phyloP scores from a whole-genome alignment of 2,329 filamentous ascomycete species.

The Trichoderma sp. region DNA sequence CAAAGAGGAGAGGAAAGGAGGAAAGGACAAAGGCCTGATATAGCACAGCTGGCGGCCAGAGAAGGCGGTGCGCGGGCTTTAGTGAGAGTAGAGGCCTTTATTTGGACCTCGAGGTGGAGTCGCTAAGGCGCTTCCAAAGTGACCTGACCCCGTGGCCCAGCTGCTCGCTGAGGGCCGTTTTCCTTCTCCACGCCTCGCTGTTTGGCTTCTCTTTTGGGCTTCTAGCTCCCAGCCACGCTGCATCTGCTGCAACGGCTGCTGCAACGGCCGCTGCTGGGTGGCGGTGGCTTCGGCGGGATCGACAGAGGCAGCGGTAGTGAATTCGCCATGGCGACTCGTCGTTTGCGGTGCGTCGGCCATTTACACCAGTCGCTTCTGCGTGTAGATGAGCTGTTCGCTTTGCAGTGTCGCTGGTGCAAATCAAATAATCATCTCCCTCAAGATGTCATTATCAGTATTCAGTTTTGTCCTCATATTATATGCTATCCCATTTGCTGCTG shows the following conservation, averaged over 20 bases:
- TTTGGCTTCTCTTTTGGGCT: background rate
- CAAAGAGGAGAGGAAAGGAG: background rate
- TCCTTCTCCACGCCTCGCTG: background rate
- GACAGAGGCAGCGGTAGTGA: background rate
- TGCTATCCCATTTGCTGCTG: background rate
- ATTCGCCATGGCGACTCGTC: background rate
- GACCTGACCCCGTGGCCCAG: slow-evolving; percentile 12
- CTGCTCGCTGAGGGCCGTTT: background rate
- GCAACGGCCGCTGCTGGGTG: background rate
- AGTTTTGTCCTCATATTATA: too few relatives aligned
- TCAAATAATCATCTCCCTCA: background rate
- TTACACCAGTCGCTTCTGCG: background rate
- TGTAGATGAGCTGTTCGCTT: background rate
- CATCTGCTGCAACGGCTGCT: too few relatives aligned
- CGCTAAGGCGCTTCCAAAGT: slow-evolving; percentile 2
- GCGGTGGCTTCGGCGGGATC: background rate
- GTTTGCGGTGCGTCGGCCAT: background rate
- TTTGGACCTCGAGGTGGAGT: slow-evolving; percentile 27
- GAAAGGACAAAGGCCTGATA: background rate
- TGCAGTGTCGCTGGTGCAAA: background rate
- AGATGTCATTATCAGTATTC: background rate
- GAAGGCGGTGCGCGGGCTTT: slow-evolving; percentile 24
- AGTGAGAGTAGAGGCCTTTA: slow-evolving; percentile 21
- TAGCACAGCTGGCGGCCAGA: slow-evolving; percentile 14
- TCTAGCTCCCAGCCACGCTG: background rate